phyloP scores from a whole-genome alignment of 2,329 filamentous ascomycete species.

The Colletotrichum sidae region DNA sequence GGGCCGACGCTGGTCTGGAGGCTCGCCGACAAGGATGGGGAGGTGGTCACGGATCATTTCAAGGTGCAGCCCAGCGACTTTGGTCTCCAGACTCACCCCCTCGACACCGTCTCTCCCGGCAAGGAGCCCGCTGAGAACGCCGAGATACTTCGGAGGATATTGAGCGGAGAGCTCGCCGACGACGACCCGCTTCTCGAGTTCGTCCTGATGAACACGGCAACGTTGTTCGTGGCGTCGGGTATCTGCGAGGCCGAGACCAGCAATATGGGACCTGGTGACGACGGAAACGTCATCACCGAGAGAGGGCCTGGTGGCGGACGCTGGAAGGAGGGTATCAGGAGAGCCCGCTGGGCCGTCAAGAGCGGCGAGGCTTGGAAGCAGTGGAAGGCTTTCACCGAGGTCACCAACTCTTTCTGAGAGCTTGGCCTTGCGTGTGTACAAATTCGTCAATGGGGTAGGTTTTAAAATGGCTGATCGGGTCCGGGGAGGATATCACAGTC shows the following conservation, averaged over 20 bases:
- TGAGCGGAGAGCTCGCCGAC: constrained; percentile 77
- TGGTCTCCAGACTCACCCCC: constrained; percentile 79
- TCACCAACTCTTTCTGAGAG: constrained; percentile 68
- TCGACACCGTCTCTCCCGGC: constrained; percentile 83
- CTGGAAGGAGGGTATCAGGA: constrained; percentile 94
- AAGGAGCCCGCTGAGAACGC: constrained; percentile 91
- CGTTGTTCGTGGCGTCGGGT: constrained; percentile 86
- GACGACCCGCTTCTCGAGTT: constrained; percentile 93
- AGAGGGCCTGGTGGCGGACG: constrained; percentile 85
- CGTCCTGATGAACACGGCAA: constrained; percentile 92
- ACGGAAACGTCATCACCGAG: constrained; percentile 83
- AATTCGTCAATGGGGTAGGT: too few relatives aligned
- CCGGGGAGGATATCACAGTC: constrained; percentile 15
- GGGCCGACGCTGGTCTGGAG: constrained; percentile 92
- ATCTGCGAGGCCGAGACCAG: constrained; percentile 87
- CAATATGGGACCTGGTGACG: constrained; percentile 82
- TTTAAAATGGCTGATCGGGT: too few relatives aligned
- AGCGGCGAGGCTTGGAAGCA: constrained; percentile 88
- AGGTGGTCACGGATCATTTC: constrained; percentile 78
- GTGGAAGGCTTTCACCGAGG: constrained; percentile 85
- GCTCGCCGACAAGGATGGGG: constrained; percentile 57
- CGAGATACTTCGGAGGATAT: constrained; percentile 80
- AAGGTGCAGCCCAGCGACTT: constrained; percentile 86
- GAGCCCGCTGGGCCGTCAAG: constrained; percentile 87
- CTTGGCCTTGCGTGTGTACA: too few relatives aligned